Conservation (phyloP, 352 stramenopile genomes). For the Globisporangium spiculum region DNA sequence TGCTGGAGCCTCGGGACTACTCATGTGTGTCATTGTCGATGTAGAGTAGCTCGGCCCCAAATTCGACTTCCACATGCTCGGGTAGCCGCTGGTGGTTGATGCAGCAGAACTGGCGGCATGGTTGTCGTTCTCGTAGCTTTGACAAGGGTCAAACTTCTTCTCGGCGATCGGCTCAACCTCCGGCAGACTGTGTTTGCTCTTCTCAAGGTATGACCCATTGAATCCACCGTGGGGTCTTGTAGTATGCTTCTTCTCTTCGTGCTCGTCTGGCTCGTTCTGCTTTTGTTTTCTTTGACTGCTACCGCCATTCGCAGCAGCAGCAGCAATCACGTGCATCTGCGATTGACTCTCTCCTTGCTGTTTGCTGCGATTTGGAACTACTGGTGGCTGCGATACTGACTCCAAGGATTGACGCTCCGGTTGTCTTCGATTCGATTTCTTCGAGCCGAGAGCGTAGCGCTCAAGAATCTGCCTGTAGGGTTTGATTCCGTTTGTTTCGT, state of each 20-base stretch:
- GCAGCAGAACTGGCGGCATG: neutral
- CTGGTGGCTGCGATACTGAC: neutral
- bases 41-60: neutral
- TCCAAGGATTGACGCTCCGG: neutral
- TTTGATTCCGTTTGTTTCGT: neutral
- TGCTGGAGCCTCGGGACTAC: neutral
- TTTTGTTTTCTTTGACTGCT: neutral
- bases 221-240: neutral
- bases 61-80: neutral
- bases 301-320: neutral
- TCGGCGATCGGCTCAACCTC: neutral
- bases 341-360: neutral
- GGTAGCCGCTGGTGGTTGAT: neutral
- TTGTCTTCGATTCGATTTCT: conserved; percentile 15
- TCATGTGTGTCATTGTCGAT: neutral
- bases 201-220: neutral
- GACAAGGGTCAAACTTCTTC: neutral
- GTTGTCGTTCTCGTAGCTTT: neutral
- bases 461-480: conserved; percentile 42
- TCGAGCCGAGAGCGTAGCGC: conserved; percentile 30
- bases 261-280: neutral
- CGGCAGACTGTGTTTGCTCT: neutral
- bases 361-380: neutral
- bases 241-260: neutral
- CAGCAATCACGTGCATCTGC: neutral